A percentile compares a stretch with the other conserved stretches of the same genome.
phyloP scores from a whole-genome alignment of 805 yeast species.

The Metschnikowia lochheadii region DNA sequence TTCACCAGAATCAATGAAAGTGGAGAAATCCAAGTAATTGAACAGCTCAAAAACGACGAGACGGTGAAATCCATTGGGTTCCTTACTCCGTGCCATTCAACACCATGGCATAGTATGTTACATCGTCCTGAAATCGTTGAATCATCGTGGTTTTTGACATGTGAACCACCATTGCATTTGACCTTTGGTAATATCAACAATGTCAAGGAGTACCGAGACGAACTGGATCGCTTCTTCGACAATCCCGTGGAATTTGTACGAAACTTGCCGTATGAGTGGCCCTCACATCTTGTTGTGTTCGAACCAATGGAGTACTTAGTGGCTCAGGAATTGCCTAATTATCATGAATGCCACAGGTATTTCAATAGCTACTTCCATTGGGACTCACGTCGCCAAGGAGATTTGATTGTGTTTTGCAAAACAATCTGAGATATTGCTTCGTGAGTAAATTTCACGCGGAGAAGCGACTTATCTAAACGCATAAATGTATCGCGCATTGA shows the following conservation, averaged over 20 bases:
- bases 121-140: conserved; percentile 47
- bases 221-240: conserved; percentile 78
- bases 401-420: conserved; percentile 57
- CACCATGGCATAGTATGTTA: conserved; percentile 87
- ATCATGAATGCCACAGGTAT: conserved; percentile 47
- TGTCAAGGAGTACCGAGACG: conserved; percentile 62
- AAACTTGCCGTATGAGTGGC: conserved; percentile 28
- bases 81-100: conserved; percentile 93
- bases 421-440: neutral
- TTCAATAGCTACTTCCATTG: conserved; percentile 84
- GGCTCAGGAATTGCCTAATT: conserved; percentile 43
- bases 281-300: conserved; percentile 68
- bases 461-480: neutral
- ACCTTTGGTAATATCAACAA: conserved; percentile 16
- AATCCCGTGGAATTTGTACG: conserved; percentile 57
- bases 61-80: conserved; percentile 62
- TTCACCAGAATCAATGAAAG: conserved; percentile 74
- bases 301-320: conserved; percentile 50
- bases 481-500: conserved; percentile 1
- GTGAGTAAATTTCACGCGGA: neutral
- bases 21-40: conserved; percentile 73
- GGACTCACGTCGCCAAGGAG: conserved; percentile 78
- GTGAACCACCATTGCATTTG: conserved; percentile 80
- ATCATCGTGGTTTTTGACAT: conserved; percentile 71
- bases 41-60: conserved; percentile 42